A percentile compares a stretch with the other conserved stretches of the same genome.
Evolutionary conservation across 169 alveolate species (phyloP).

Genomic region (Miamiensis avidus): DNA sequence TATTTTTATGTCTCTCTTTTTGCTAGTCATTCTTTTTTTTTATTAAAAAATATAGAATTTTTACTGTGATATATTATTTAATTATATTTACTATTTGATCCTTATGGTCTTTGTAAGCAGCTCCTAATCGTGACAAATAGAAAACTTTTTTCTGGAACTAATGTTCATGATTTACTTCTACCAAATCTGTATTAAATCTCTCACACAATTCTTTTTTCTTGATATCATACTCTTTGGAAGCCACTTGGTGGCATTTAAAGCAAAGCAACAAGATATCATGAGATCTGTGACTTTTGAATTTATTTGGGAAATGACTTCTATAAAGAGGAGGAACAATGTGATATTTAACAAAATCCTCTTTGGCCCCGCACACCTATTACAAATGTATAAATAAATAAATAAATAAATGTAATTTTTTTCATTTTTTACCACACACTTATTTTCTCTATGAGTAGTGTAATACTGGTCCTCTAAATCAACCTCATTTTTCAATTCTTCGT

Average conservation of each 20-base stretch:
- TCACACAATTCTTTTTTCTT: conserved; percentile 50
- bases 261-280: conserved; percentile 82
- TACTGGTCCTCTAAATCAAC: conserved; percentile 36
- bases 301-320: conserved; percentile 73
- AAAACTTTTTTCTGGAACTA: not conserved
- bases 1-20: conserved; percentile 8
- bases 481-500: conserved; percentile 36
- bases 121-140: not conserved
- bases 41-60: not conserved
- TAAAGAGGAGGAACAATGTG: conserved; percentile 77
- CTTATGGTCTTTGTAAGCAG: conserved; percentile 10
- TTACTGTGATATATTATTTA: too few relatives aligned
- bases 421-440: conserved; percentile 66
- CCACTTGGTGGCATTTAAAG: conserved; percentile 75
- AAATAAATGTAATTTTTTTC: too few relatives aligned
- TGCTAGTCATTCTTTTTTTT: conserved; percentile 7
- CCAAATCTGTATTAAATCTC: conserved; percentile 55
- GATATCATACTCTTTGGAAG: conserved; percentile 53
- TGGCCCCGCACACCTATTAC: conserved; percentile 60
- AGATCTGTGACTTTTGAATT: conserved; percentile 76
- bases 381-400: too few relatives aligned
- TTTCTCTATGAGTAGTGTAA: conserved; percentile 67
- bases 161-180: not conserved
- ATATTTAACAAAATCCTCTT: conserved; percentile 67
- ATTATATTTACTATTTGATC: not conserved